Conservation (phyloP, 805 yeast species). For the Hanseniaspora valbyensis region DNA sequence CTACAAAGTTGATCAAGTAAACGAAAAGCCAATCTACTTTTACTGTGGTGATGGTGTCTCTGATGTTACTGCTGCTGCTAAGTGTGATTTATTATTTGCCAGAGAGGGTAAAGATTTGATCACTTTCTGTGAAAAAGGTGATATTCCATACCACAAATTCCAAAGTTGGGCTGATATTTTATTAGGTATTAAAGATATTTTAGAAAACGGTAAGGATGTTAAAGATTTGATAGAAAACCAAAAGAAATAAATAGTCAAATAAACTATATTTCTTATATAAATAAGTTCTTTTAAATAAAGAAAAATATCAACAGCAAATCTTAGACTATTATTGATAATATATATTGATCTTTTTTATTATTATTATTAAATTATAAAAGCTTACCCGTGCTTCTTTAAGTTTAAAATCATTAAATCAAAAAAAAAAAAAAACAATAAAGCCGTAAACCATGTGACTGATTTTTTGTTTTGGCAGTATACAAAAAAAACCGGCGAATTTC, state of each 20-base stretch:
- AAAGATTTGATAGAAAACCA: slow-evolving; percentile 15
- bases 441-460: not conserved
- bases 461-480: too few relatives aligned
- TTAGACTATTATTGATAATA: too few relatives aligned
- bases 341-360: too few relatives aligned
- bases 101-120: slow-evolving; percentile 85
- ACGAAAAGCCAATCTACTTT: slow-evolving; percentile 36
- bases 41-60: slow-evolving; percentile 98
- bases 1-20: slow-evolving; percentile 20
- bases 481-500: not conserved
- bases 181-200: slow-evolving; percentile 39
- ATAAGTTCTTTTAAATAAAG: too few relatives aligned
- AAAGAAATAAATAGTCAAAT: not conserved
- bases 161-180: slow-evolving; percentile 66
- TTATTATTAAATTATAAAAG: too few relatives aligned
- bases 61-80: slow-evolving; percentile 88
- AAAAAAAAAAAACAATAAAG: too few relatives aligned
- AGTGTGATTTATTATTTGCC: slow-evolving; percentile 87
- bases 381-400: too few relatives aligned
- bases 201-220: slow-evolving; percentile 12
- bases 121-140: slow-evolving; percentile 67
- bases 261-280: not conserved
- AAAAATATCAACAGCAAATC: too few relatives aligned
- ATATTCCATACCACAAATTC: slow-evolving; percentile 72
- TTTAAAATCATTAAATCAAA: too few relatives aligned